Base-by-base conservation (phyloP, 2,329 filamentous ascomycete species). In the Trichoderma cornu-damae region DNA sequence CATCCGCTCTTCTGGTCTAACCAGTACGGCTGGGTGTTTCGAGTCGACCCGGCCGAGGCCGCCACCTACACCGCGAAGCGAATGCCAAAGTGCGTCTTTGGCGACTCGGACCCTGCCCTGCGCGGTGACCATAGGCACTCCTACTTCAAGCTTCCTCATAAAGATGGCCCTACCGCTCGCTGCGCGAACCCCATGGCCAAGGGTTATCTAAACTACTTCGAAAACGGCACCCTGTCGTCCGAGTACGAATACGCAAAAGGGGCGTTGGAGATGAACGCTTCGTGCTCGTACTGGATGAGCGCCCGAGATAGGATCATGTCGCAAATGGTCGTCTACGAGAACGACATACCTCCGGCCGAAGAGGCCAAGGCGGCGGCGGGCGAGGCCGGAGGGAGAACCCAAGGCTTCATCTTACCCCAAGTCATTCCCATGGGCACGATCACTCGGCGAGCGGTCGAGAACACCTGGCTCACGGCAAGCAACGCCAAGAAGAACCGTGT, bases 271-370 rank as follows among this genome's bases (percentile, higher is more conserved):
- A 99, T 99, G 94, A 99, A 99, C 65, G 91, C 94, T 0, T 96
- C 91, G 0, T 99, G 95, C 69, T 97, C 93, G 0, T 99, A 99
- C 72, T 99, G 95, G 94, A 97, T 99, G 65, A 96, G 90, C 66
- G 92, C 94, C 14, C 83, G 94, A 61, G 90, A 96, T 67, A 81
- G 94, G 49, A 99, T 99, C 72, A 93, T 77, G 79, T 89, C 87
- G n/a, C 94, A 99, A 68, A 89, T 97, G 80, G 92, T 96, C 2
- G 88, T 99, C 1, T 96, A 96, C 68, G 80, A 91, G 59, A 78
- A 85, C 32, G 85, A 95, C 61, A 60, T 77, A 16, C 61, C 55
- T 28, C 14, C 35, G 4, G 20, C 50, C n/a, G 11, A 48, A 59
- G 32, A 12, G 47, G 42, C 24, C 22, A 34, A 53, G 55, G 22